These are phyloP conservation scores for Hyphochytrium catenoides DNA, from an alignment of 352 stramenopile species.

Conservation along the genomic window DNA sequence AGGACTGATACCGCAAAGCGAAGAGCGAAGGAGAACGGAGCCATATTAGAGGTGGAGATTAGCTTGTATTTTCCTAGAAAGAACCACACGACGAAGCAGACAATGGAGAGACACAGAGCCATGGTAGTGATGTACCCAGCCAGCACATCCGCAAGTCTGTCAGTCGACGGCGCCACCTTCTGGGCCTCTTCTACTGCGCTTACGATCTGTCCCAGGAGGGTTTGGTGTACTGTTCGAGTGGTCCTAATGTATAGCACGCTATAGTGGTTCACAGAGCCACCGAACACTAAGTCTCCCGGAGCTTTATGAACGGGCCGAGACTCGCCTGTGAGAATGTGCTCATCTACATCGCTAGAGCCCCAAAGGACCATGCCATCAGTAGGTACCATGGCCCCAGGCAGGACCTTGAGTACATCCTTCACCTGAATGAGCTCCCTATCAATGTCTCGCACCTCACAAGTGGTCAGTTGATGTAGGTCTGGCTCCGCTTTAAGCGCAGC, in stretches of 20 bases:
- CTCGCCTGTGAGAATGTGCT: constrained; percentile 50
- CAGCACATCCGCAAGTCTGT: constrained; percentile 33
- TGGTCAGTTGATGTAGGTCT: too few relatives aligned
- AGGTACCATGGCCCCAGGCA: constrained; percentile 33
- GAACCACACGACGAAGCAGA: constrained; percentile 47
- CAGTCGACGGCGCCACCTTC: constrained; percentile 23
- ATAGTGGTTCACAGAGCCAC: constrained; percentile 34
- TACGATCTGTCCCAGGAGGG: constrained; percentile 42
- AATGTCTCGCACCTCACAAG: constrained; percentile 31
- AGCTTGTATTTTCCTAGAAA: constrained; percentile 16
- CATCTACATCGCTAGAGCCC: constrained; percentile 31
- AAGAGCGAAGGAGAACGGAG: constrained; percentile 32
- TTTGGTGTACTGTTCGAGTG: constrained; percentile 38
- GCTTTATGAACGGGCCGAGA: constrained; percentile 33
- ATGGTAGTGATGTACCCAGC: constrained; percentile 42
- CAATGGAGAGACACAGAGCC: constrained; percentile 25
- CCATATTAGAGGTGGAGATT: constrained; percentile 23
- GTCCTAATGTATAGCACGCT: constrained; percentile 34
- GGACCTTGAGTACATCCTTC: constrained; percentile 31
- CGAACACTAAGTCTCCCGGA: constrained; percentile 25
- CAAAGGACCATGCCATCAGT: constrained; percentile 37
- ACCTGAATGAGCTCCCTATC: constrained; percentile 41
- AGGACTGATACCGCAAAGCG: constrained; percentile 50
- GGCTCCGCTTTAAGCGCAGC: constrained; percentile 7
- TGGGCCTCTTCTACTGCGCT: constrained; percentile 40